A percentile compares a stretch with the other conserved stretches of the same genome.
phyloP scores from a whole-genome alignment of 495 filamentous ascomycete species.

The Penicillium macrosclerotiorum region DNA sequence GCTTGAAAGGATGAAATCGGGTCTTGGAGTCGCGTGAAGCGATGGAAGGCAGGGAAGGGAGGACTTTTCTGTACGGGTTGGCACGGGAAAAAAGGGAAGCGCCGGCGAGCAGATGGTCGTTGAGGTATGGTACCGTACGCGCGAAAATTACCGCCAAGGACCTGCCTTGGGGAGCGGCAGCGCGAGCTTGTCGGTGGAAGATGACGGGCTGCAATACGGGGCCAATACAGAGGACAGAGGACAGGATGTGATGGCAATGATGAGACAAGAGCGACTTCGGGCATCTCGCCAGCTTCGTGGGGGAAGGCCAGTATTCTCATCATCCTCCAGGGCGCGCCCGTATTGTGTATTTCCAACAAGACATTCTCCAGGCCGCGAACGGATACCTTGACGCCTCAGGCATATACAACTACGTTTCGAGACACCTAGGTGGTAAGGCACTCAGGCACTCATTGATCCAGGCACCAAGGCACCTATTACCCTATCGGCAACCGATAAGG shows the following conservation, averaged over 20 bases:
- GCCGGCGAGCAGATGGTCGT: slow-evolving; percentile 13
- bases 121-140: slow-evolving; percentile 9
- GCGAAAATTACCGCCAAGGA: slow-evolving; percentile 11
- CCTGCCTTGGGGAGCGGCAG: neutral
- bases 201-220: too few relatives aligned
- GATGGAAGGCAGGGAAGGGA: slow-evolving; percentile 38
- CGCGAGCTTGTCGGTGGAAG: too few relatives aligned
- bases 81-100: slow-evolving; percentile 27
- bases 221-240: too few relatives aligned
- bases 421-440: slow-evolving; percentile 4
- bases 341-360: slow-evolving; percentile 9
- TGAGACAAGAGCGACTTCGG: too few relatives aligned
- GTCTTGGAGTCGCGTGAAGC: slow-evolving; percentile 45
- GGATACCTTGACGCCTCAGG: slow-evolving; percentile 8
- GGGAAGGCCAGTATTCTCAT: too few relatives aligned
- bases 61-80: slow-evolving; percentile 37
- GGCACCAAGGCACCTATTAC: slow-evolving; percentile 2
- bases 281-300: too few relatives aligned
- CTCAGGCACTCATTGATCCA: neutral
- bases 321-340: slow-evolving; percentile 9
- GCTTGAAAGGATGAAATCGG: slow-evolving; percentile 54
- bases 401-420: slow-evolving; percentile 3
- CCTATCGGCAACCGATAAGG: slow-evolving; percentile 25
- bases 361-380: slow-evolving; percentile 16
- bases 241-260: too few relatives aligned